Conservation (phyloP, 176 grass and related monocot species). For the Musa schizocarpa region DNA sequence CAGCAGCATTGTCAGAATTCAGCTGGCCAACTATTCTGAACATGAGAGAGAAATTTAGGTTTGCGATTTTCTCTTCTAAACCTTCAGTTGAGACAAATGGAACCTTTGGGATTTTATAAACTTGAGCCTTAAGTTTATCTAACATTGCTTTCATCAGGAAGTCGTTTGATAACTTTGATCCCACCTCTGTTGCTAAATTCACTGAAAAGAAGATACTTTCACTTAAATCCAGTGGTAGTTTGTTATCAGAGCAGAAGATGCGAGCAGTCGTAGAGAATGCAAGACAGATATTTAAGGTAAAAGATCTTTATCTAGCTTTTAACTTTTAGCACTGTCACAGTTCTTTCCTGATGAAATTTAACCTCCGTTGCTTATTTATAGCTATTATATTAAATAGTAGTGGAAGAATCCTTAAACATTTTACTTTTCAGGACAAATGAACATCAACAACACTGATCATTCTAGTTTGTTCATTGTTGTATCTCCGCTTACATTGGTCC, state of each 20-base stretch:
- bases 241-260: slow-evolving; percentile 51
- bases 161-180: slow-evolving; percentile 34
- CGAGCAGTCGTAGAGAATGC: slow-evolving; percentile 36
- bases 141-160: slow-evolving; percentile 6
- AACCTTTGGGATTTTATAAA: background rate
- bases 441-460: too few relatives aligned
- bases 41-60: slow-evolving; percentile 49
- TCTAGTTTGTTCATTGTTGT: too few relatives aligned
- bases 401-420: too few relatives aligned
- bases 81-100: background rate
- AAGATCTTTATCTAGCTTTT: background rate
- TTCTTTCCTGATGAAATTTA: too few relatives aligned
- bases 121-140: background rate
- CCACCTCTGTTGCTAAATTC: slow-evolving; percentile 25
- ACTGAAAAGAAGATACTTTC: slow-evolving; percentile 36
- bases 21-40: slow-evolving; percentile 44
- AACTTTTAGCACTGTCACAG: too few relatives aligned
- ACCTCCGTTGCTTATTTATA: too few relatives aligned
- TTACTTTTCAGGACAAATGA: too few relatives aligned
- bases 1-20: slow-evolving; percentile 42
- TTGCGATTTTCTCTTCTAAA: background rate
- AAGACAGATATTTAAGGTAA: slow-evolving; percentile 34
- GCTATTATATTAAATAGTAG: too few relatives aligned
- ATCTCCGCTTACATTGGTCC: too few relatives aligned
- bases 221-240: slow-evolving; percentile 25